These are phyloP conservation scores for Colletotrichum camelliae DNA, from an alignment of 2,329 filamentous ascomycete genomes.

Conservation along the genomic window DNA sequence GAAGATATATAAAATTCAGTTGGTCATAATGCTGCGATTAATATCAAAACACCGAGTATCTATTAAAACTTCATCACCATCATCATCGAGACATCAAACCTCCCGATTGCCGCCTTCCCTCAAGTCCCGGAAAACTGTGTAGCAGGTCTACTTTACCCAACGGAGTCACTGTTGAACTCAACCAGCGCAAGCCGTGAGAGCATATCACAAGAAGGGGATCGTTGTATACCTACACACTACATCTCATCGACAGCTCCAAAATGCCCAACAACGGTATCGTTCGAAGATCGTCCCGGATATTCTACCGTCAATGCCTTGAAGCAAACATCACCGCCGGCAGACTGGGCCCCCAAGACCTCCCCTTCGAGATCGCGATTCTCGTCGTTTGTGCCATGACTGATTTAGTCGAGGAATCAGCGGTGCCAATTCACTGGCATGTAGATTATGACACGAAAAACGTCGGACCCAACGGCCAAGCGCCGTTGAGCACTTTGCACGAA, in stretches of 20 bases:
- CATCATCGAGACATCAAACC: background rate
- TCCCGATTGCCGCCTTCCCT: background rate
- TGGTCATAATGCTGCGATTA: background rate
- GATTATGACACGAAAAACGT: background rate
- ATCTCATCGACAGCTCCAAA: background rate
- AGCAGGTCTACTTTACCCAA: background rate
- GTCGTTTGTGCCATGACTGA: background rate
- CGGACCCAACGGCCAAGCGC: background rate
- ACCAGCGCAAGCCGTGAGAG: background rate
- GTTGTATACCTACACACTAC: fast-evolving
- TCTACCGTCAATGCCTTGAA: background rate
- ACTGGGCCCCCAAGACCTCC: background rate
- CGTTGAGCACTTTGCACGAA: background rate
- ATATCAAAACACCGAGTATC: background rate
- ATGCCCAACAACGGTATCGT: background rate
- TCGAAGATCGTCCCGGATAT: background rate
- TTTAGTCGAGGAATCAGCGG: background rate
- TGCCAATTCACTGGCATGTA: background rate
- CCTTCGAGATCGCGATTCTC: background rate
- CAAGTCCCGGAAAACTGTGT: background rate
- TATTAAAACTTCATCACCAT: background rate
- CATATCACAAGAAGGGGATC: background rate
- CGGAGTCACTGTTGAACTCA: background rate
- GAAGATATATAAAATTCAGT: background rate
- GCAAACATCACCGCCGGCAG: background rate